Conservation (phyloP, 2,329 filamentous ascomycete species). For the Aspergillus felis region DNA sequence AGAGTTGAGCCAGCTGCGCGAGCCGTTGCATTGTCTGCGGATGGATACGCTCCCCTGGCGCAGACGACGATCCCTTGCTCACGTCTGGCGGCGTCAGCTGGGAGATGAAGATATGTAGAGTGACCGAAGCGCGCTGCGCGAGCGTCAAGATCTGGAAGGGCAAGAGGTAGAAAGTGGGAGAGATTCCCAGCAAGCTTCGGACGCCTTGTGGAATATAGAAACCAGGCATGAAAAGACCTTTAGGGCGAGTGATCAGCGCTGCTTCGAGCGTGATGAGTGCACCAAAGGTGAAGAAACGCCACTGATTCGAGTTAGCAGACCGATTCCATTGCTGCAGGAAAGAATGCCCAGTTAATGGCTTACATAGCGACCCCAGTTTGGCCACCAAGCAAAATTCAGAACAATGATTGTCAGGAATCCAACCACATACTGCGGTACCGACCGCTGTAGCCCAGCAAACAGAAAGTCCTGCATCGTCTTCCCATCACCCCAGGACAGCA, state of each 20-base stretch:
- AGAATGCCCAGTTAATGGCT: constrained; percentile 15
- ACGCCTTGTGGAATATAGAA: constrained; percentile 29
- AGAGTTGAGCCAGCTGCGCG: constrained; percentile 60
- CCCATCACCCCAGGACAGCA: constrained; percentile 55
- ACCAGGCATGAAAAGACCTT: constrained; percentile 35
- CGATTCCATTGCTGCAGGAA: background rate
- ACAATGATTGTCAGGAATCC: constrained; percentile 34
- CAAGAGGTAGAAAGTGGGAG: constrained; percentile 52
- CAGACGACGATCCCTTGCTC: constrained; percentile 34
- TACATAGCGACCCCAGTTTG: constrained; percentile 44
- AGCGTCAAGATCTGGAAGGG: constrained; percentile 81
- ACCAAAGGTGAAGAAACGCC: constrained; percentile 51
- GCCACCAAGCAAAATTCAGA: constrained; percentile 40
- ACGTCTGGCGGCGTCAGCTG: constrained; percentile 70
- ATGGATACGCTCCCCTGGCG: constrained; percentile 29
- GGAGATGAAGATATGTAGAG: constrained; percentile 75
- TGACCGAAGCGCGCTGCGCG: constrained; percentile 70
- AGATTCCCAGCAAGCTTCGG: constrained; percentile 29
- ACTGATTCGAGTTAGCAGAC: constrained; percentile 27
- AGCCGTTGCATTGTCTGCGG: constrained; percentile 60
- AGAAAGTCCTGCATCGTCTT: constrained; percentile 69
- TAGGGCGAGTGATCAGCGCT: constrained; percentile 53
- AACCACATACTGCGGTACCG: constrained; percentile 37
- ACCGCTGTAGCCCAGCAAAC: constrained; percentile 55
- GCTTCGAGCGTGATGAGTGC: constrained; percentile 56